These are phyloP conservation scores for Picochlorum sp. DNA, from an alignment of 139 green algal genomes.

Conservation along the genomic window DNA sequence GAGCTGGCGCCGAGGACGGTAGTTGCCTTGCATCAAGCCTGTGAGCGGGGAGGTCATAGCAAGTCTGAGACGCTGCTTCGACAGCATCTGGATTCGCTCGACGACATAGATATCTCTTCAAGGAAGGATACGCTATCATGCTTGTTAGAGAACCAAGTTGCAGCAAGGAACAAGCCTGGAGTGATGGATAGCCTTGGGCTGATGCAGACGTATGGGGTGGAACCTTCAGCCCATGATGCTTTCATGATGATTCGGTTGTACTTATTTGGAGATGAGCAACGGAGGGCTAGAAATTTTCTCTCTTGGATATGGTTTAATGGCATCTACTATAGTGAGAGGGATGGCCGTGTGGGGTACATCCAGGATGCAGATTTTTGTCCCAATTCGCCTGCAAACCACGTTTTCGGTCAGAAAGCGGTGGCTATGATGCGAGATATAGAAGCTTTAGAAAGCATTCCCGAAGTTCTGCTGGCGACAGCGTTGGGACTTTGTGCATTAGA, in stretches of 20 bases:
- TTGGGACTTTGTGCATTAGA: neutral
- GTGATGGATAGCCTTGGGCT: neutral
- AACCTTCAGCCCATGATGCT: neutral
- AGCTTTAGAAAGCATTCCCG: neutral
- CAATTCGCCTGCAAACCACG: neutral
- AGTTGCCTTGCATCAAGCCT: too few species aligned
- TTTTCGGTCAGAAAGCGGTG: neutral
- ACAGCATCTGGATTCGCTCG: too few species aligned
- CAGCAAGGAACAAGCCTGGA: neutral
- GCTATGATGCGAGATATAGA: neutral
- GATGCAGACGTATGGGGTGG: constrained; percentile 1
- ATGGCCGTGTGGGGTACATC: neutral
- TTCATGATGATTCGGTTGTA: neutral
- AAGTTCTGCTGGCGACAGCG: neutral
- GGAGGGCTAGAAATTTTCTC: neutral
- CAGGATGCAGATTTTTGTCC: neutral
- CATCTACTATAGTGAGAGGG: neutral
- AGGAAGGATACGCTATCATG: neutral
- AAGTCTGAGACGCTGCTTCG: neutral
- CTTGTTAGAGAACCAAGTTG: neutral
- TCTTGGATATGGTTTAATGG: constrained; percentile 3
- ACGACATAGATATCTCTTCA: too few species aligned
- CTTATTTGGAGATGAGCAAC: neutral
- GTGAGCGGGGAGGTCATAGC: neutral
- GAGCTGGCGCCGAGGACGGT: too few species aligned